phyloP scores from a whole-genome alignment of 1,284 basidiomycete species.

The Irpex sp. region DNA sequence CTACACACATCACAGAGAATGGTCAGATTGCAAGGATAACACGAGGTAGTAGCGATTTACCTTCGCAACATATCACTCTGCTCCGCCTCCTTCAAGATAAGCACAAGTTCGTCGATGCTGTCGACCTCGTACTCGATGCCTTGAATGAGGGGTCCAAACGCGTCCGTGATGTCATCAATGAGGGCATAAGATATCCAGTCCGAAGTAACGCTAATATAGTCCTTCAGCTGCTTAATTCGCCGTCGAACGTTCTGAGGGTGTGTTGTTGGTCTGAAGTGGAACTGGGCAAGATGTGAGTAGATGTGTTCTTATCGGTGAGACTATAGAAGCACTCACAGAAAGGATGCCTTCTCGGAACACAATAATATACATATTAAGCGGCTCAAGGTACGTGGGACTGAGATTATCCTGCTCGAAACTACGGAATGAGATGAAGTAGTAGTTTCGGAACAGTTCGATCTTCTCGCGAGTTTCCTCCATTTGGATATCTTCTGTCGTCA shows the following conservation, averaged over 20 bases:
- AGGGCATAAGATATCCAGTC: slow-evolving; percentile 99
- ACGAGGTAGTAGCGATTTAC: slow-evolving; percentile 20
- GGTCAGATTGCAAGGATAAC: background rate
- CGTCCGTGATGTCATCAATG: slow-evolving; percentile 99
- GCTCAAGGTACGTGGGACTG: slow-evolving; percentile 95
- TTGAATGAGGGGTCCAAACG: slow-evolving; percentile 97
- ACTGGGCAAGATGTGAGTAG: slow-evolving; percentile 40
- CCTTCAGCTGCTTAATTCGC: slow-evolving; percentile 98
- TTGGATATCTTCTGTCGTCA: slow-evolving; percentile 98
- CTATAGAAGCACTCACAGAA: slow-evolving; percentile 53
- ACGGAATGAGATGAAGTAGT: slow-evolving; percentile 99
- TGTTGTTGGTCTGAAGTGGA: slow-evolving; percentile 96
- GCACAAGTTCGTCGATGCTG: slow-evolving; percentile 95
- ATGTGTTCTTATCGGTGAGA: background rate
- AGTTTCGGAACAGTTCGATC: slow-evolving; percentile 98
- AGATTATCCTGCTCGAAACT: slow-evolving; percentile 99
- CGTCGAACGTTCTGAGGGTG: slow-evolving; percentile 97
- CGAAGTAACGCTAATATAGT: slow-evolving; percentile 98
- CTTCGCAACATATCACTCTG: slow-evolving; percentile 75
- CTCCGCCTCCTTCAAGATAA: slow-evolving; percentile 88
- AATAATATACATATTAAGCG: slow-evolving; percentile 99
- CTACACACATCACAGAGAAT: slow-evolving; percentile 33
- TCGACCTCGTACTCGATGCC: slow-evolving; percentile 99
- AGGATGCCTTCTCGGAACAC: slow-evolving; percentile 98
- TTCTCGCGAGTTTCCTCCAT: slow-evolving; percentile 99